Evolutionary conservation across 1,284 basidiomycete genomes (phyloP).

Genomic region (Boletus semigastroideus): DNA sequence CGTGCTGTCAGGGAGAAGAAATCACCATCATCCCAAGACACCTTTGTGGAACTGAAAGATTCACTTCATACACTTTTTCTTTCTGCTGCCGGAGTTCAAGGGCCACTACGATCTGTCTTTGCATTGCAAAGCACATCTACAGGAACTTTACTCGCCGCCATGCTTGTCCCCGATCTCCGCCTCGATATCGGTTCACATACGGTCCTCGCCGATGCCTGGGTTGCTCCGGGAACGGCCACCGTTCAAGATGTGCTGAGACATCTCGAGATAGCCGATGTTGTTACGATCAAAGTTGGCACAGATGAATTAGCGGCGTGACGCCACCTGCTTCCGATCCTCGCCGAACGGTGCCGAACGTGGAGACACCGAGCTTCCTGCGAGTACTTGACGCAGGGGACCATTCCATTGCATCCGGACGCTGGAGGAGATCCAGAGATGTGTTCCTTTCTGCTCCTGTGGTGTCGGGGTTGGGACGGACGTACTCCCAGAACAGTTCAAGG

Average conservation of each 20-base stretch:
- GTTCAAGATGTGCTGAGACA: slow-evolving; percentile 1
- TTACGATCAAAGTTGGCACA: slow-evolving; percentile 12
- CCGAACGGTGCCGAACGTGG: slow-evolving; percentile 56
- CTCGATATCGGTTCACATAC: slow-evolving; percentile 47
- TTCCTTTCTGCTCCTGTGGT: slow-evolving; percentile 52
- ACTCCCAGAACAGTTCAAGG: slow-evolving; percentile 26
- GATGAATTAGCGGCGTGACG: slow-evolving; percentile 45
- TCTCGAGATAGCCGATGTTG: slow-evolving; percentile 14
- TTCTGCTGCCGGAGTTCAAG: slow-evolving; percentile 22
- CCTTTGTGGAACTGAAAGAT: slow-evolving; percentile 35
- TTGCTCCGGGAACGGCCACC: slow-evolving; percentile 36
- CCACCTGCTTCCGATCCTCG: slow-evolving; percentile 44
- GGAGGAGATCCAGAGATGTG: slow-evolving; percentile 27
- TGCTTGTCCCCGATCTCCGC: slow-evolving; percentile 43
- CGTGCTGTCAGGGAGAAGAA: slow-evolving; percentile 8
- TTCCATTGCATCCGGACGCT: slow-evolving; percentile 33
- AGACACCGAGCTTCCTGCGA: slow-evolving; percentile 45
- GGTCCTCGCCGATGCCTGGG: slow-evolving; percentile 43
- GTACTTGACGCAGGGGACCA: slow-evolving; percentile 34
- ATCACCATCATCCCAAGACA: slow-evolving; percentile 8
- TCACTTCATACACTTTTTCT: slow-evolving; percentile 34
- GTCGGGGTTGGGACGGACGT: slow-evolving; percentile 38
- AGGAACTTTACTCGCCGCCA: slow-evolving; percentile 33
- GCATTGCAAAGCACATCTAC: slow-evolving; percentile 29
- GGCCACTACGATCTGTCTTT: slow-evolving; percentile 27